A percentile compares a stretch with the other conserved stretches of the same genome.
Evolutionary conservation across 345 rosid species (phyloP).

Genomic region (Erucastrum elatum): DNA sequence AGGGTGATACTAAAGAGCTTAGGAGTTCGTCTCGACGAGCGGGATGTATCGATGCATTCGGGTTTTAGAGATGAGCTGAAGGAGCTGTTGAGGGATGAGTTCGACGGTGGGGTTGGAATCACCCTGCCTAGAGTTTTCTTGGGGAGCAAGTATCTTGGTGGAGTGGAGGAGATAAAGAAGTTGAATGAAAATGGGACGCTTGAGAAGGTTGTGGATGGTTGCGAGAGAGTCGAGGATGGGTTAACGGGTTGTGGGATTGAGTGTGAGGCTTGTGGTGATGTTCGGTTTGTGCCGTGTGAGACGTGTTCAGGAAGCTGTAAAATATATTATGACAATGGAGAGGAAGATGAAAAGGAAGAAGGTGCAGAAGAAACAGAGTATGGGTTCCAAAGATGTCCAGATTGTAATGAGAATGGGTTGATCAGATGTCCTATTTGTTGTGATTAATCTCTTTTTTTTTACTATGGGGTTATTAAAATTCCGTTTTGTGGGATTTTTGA

Average conservation of each 20-base stretch:
- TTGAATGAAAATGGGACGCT: constrained; percentile 79
- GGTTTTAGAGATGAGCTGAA: constrained; percentile 78
- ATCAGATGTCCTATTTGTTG: constrained; percentile 83
- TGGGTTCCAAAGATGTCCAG: constrained; percentile 78
- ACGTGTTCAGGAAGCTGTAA: constrained; percentile 92
- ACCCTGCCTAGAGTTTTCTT: constrained; percentile 68
- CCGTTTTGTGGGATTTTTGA: background rate
- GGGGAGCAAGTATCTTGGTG: constrained; percentile 70
- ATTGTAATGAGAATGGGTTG: constrained; percentile 92
- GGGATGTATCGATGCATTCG: constrained; percentile 86
- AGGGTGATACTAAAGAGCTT: constrained; percentile 55
- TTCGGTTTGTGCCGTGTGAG: constrained; percentile 86
- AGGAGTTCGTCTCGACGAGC: constrained; percentile 63
- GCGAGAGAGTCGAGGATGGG: constrained; percentile 51
- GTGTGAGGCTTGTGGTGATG: constrained; percentile 86
- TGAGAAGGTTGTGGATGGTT: constrained; percentile 52
- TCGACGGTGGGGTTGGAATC: constrained; percentile 39
- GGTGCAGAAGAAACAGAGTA: constrained; percentile 38
- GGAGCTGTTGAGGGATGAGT: constrained; percentile 50
- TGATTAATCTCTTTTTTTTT: background rate
- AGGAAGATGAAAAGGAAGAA: constrained; percentile 31
- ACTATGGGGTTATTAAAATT: background rate
- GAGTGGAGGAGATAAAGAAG: constrained; percentile 69
- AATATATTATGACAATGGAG: constrained; percentile 53
- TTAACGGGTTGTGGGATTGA: constrained; percentile 34